These are phyloP conservation scores for Sphagnum contortum DNA, from an alignment of 225 moss, liverwort and hornwort genomes.

Conservation along the genomic window DNA sequence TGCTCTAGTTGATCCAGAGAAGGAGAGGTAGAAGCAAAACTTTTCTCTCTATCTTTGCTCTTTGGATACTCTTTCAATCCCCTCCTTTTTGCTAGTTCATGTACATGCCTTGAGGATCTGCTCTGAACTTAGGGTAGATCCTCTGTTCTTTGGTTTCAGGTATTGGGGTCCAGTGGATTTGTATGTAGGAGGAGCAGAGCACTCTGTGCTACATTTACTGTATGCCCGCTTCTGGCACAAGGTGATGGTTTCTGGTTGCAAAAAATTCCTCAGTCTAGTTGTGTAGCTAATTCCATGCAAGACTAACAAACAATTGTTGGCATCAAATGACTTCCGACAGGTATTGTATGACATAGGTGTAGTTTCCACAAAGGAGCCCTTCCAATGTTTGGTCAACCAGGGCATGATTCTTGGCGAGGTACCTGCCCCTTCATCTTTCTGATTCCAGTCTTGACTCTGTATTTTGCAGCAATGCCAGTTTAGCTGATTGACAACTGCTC, in stretches of 20 bases:
- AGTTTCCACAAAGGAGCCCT: slow-evolving; percentile 92
- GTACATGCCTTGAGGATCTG: neutral
- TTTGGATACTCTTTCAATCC: neutral
- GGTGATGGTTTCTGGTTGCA: slow-evolving; percentile 9
- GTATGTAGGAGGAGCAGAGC: slow-evolving; percentile 93
- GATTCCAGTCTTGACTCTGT: neutral
- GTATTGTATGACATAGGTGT: slow-evolving; percentile 94
- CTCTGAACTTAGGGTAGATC: too few species aligned
- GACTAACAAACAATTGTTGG: too few species aligned
- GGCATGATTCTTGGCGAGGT: slow-evolving; percentile 99
- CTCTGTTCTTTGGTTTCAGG: slow-evolving; percentile 22
- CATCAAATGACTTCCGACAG: slow-evolving; percentile 10
- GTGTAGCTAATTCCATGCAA: too few species aligned
- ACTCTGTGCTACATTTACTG: slow-evolving; percentile 87
- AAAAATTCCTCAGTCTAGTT: too few species aligned
- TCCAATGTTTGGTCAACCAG: slow-evolving; percentile 90
- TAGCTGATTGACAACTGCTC: too few species aligned
- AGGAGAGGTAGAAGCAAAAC: slow-evolving; percentile 45
- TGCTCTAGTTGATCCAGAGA: slow-evolving; percentile 70
- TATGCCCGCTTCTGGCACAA: slow-evolving; percentile 99
- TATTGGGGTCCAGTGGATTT: slow-evolving; percentile 96
- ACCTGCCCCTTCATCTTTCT: neutral
- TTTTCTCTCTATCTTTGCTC: too few species aligned
- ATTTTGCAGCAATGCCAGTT: neutral
- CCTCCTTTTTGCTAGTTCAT: neutral